Evolutionary conservation across 371 early-diverging fungal species (phyloP), one percentile per base, ranked within the genome.

Genomic region (Lichtheimia ornata): DNA sequence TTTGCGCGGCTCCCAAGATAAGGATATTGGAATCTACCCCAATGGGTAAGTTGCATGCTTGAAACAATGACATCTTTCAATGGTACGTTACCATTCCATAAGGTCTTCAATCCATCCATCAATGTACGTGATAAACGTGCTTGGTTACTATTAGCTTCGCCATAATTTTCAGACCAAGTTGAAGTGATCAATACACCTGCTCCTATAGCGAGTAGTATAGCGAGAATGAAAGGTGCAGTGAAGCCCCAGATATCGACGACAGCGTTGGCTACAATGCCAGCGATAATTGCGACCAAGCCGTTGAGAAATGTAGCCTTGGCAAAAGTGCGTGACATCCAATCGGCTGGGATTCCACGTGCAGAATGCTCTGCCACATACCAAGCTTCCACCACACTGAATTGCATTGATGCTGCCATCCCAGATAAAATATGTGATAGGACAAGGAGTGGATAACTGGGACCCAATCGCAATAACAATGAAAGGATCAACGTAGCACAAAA

Each of bases 361-460:
- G 77, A 74, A 68, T 91, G 89, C 56, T 90, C 91, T 15, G 83
- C 76, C 28, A 91, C 87, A 77, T 90, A 87, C 93, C 93, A 93
- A 9, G 90, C 81, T 68, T 92, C 93, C 76, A 92, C 92, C 17
- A 88, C 90, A 20, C 87, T 84, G 62, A 87, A 89, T 17, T 89
- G 69, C 18, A 92, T 69, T 0, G 91, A 89, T 0, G 91, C 88
- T 14, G 85, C 70, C 22, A 90, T 71, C 1, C 93, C 92, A 14
- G 89, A 87, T 9, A 88, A 58, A 15, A 92, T 28, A 61, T 91
- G 88, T 4, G 89, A 89, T 41, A 85, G 30, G 27, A 89, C 60
- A 49, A 92, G 68, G 5, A 89, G 67, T 5, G 67, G 59, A 58
- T 84, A 89, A 18, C 66, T 71, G 28, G 71, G 57, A 6, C 79